Conservation (phyloP, 768 basidiomycete species). For the Boletellus emodensis region DNA sequence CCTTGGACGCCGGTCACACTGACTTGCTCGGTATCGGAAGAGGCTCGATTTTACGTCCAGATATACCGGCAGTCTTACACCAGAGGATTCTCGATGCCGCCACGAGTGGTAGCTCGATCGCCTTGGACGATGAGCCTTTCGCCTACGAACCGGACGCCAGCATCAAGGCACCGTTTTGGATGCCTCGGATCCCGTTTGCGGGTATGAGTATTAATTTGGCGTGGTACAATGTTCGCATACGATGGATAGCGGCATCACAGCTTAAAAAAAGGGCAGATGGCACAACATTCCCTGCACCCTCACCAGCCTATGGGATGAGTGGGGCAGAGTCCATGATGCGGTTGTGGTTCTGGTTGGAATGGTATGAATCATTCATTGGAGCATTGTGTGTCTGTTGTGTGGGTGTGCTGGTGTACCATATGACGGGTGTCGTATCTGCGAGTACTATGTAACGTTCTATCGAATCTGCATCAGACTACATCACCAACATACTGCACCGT, state of each 20-base stretch:
- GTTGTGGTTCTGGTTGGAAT: slow-evolving; percentile 47
- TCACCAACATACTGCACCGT: no score
- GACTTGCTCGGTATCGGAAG: slow-evolving; percentile 79
- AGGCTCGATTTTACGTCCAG: slow-evolving; percentile 57
- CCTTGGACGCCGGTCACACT: slow-evolving; percentile 52
- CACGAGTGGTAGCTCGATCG: slow-evolving; percentile 11
- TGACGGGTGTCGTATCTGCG: background rate
- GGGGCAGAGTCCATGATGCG: slow-evolving; percentile 35
- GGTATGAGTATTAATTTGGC: slow-evolving; percentile 61
- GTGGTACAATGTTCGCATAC: slow-evolving; percentile 65
- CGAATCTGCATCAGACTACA: no score
- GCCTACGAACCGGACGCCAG: slow-evolving; percentile 35
- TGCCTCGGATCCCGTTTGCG: slow-evolving; percentile 53
- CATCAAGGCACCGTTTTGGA: slow-evolving; percentile 15
- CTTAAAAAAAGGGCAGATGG: slow-evolving; percentile 1
- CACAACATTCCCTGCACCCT: background rate
- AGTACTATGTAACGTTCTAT: background rate
- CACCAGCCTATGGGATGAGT: slow-evolving; percentile 28
- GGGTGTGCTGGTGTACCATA: background rate
- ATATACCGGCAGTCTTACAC: slow-evolving; percentile 46
- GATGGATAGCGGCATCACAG: slow-evolving; percentile 38
- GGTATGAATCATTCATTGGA: background rate
- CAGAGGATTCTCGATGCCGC: slow-evolving; percentile 6
- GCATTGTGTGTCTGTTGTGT: background rate
- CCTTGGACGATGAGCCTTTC: slow-evolving; percentile 33